Evolutionary conservation across 108 stramenopile species (phyloP), one percentile per base, ranked within the genome.

Genomic region (Cyclostephanos tholiformis): DNA sequence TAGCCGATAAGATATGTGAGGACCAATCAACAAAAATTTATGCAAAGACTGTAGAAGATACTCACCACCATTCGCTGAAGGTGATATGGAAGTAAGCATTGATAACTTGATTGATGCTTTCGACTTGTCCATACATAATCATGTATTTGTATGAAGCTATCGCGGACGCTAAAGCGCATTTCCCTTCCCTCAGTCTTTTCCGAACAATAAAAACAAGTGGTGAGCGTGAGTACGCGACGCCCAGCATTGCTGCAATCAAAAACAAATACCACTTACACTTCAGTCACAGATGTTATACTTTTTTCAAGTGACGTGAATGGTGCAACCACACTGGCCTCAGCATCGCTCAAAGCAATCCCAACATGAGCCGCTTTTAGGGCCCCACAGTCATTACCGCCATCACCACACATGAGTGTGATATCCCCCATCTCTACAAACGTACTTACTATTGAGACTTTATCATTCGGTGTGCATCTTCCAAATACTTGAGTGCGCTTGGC

Each of bases 331-430:
- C 75, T 77, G 7, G 87, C 87, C 39, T 88, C 87, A 19, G 84
- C 77, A 30, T 81, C 76, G 41, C 80, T 82, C 56, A 88, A 66
- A 1, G 87, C 84, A 41, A 88, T 64, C 4, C 89, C 89, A 19
- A 86, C 81, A 71, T 90, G 89, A 1, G 89, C 89, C 20, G 85
- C 71, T 58, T 85, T 87, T 0, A 90, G 65, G 0, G 87, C 87
- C 17, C 89, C 89, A 67, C 85, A 76, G 58, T 90, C 89, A 66
- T 90, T 90, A n/a, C 85, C 85, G n/a, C 89, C 89, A 63, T 90
- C 89, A 30, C 89, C 89, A 59, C 85, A 85, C 86, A 91, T 89
- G 46, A 85, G 64, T 32, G 82, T 82, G 22, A 86, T 87, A 20
- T 76, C 71, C 20, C 90, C 88, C 22, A 73, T 55, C 49, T 87